Base-by-base conservation (phyloP, 768 basidiomycete species). In the Suillus discolor region DNA sequence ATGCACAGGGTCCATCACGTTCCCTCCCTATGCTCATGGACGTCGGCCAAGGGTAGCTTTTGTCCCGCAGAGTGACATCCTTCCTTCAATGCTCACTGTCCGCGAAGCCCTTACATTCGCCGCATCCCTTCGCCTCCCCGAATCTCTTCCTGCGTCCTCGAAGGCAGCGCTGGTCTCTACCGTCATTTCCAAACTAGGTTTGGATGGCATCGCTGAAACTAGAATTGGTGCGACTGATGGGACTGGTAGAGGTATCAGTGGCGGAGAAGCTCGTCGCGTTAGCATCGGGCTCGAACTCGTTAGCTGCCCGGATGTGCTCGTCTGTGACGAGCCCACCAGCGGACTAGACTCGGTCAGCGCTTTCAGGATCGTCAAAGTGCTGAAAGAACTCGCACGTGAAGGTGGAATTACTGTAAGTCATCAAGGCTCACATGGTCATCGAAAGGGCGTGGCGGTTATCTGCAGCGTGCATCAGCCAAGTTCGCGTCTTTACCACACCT, bases 271-370 rank as follows among this genome's bases (percentile, higher is more conserved):
- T 83, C 84, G 96, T 55, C 81, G 96, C 60, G 92, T 97, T 6
- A 94, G 90, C 65, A 96, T 97, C 66, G 96, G 94, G 6, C 78
- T 96, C 44, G 96, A 97, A 78, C 83, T 97, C 12, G 89, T 97
- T 57, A 90, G 93, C 0, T 83, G 85, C 47, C 96, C 96, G 0
- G 93, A 95, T 72, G 82, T 97, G 13, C 77, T 97, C 47, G 87
- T 97, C 36, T 82, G 95, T 39, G 96, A 97, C 71, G 96, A 97
- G 71, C 96, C 96, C 8, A 90, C 91, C 2, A 76, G 73, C 81
- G 91, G 92, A 9, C 81, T 97, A 66, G 96, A 97, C 74, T 94
- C 93, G 0, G 92, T 96, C 8, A 94, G 93, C 28, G 95, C 95
- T 0, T 81, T 87, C 20, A 87, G 91, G 59, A 87, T 97, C 38